Base-by-base conservation (phyloP, 352 stramenopile genomes). In the Achlya hypogyna region DNA sequence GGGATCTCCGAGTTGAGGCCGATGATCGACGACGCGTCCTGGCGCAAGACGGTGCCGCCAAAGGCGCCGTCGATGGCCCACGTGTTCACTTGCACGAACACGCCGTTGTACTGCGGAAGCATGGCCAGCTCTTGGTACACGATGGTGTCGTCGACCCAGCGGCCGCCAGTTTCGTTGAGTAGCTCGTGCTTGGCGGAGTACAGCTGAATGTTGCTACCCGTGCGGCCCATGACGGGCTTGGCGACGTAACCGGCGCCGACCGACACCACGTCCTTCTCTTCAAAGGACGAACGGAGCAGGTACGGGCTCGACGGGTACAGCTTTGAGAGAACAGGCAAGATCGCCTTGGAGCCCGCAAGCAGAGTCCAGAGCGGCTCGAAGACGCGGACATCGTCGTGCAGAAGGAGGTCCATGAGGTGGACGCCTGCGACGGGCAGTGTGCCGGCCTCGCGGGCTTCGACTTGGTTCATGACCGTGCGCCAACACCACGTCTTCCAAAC, bases 401-500 rank as follows among this genome's bases (percentile, higher is more conserved):
- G 35, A 22, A 67, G 35, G 25, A 67, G 23, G 51, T 67, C 60
- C 60, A 67, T 67, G 51, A 67, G 60, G 25, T 58, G 60, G 25
- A 56, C 16, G 31, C 49, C 8, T 10, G 49, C 18, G 12, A n/a
- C 31, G 16, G 31, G 42, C 38, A 23, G 3, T 20, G 8, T 51
- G 22, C 18, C 34, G 28, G 12, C 42, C 38, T 67, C 60, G 25
- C 40, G 40, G 10, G 42, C 60, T 38, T 67, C 60, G 20, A 67
- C 40, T 38, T 67, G 42, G 34, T 67, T 67, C 60, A 67, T 67
- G 14, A 67, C 60, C 31, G 60, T 67, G 25, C 60, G 60, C 60
- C 60, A 67, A 34, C 60, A 58, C 60, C 60, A 67, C 20, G 60
- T 67, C 32, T 67, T 67, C 60, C 60, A 67, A 14, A 67, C 60